Evolutionary conservation across 306 rosid genomes (phyloP).

Genomic region (Clitoria ternatea): DNA sequence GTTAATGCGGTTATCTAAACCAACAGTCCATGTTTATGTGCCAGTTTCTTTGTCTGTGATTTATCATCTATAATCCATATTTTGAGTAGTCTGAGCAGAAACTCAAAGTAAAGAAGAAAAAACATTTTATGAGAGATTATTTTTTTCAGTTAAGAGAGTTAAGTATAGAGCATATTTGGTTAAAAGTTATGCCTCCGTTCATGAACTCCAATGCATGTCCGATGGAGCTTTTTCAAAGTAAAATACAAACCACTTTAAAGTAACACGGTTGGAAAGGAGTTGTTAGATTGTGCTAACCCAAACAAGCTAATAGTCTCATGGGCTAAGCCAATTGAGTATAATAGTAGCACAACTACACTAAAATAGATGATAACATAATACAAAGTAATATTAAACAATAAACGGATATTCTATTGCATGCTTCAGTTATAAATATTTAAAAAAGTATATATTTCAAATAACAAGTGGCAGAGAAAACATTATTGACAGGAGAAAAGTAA

Average conservation of each 20-base stretch:
- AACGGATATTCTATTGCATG: too few species aligned
- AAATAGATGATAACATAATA: background rate
- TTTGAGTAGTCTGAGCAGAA: background rate
- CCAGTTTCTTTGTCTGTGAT: background rate
- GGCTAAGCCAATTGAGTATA: background rate
- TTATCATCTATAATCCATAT: background rate
- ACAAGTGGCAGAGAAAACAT: background rate
- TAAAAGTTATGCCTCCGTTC: too few species aligned
- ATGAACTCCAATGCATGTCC: too few species aligned
- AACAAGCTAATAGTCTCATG: too few species aligned
- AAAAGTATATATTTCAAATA: background rate
- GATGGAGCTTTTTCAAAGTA: too few species aligned
- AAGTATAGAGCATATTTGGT: too few species aligned
- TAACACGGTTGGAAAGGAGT: too few species aligned
- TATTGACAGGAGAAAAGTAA: slow-evolving; percentile 9
- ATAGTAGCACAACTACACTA: background rate
- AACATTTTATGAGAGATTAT: background rate
- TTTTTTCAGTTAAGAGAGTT: background rate
- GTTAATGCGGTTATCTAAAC: background rate
- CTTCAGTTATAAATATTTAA: background rate
- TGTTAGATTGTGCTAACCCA: too few species aligned
- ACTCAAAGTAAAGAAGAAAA: background rate
- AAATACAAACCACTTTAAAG: too few species aligned
- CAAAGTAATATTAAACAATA: background rate
- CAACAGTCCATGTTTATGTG: background rate